Evolutionary conservation across 805 yeast genomes (phyloP).

Genomic region (Starmerella vaccinii): DNA sequence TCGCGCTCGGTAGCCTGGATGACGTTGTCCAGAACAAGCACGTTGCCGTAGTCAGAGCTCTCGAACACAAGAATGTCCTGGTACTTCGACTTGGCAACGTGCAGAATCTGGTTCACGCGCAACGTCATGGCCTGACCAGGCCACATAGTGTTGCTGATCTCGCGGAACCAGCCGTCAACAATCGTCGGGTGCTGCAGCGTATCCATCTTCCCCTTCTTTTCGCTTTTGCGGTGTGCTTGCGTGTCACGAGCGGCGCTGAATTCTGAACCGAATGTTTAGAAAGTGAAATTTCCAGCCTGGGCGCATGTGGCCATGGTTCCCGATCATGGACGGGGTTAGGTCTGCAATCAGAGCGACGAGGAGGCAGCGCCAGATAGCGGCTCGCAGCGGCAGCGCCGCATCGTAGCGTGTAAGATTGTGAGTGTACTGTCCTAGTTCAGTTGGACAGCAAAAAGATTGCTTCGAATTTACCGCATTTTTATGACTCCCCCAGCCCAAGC

Average conservation of each 20-base stretch:
- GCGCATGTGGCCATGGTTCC: no score
- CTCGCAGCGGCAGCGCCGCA: no score
- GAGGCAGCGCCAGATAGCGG: no score
- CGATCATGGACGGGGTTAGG: background rate
- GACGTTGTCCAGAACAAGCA: constrained; percentile 84
- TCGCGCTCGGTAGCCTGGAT: constrained; percentile 96
- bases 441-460: no score
- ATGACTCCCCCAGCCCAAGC: no score
- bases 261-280: background rate
- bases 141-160: constrained; percentile 91
- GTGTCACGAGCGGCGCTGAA: background rate
- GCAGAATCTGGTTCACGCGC: constrained; percentile 75
- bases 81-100: constrained; percentile 74
- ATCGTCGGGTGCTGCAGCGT: constrained; percentile 25
- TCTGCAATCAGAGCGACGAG: no score
- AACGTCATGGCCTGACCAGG: constrained; percentile 97
- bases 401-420: no score
- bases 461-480: no score
- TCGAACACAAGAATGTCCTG: constrained; percentile 92
- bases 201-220: constrained; percentile 14
- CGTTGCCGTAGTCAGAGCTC: constrained; percentile 90
- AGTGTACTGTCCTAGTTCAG: no score
- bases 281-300: background rate
- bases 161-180: constrained; percentile 91
- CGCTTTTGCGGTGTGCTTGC: no score